Evolutionary conservation across 2,329 filamentous ascomycete species (phyloP), one percentile per base, ranked within the genome.

Genomic region (Colletotrichum melonis): DNA sequence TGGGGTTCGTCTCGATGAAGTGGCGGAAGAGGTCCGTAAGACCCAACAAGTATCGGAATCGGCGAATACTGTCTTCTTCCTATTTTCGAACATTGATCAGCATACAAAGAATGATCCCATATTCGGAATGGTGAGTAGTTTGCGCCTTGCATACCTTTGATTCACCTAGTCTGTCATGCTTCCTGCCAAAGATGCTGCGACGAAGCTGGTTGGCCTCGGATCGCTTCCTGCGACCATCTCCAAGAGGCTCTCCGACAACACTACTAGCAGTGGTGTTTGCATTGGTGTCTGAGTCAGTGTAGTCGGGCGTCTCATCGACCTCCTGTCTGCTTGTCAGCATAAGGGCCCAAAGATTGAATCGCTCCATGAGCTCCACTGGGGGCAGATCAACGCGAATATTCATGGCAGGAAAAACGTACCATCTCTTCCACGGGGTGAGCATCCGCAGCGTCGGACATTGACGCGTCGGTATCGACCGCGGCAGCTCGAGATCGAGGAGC

Each of bases 1-100:
- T 95, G 5, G 95, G 96, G 80, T 98, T 99, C 9, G 95, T 95
- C 81, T 98, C 95, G 84, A 99, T 99, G 83, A 99, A 99, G 84
- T 99, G 97, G 76, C 97, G 95, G 86, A 99, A 99, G 24, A 99
- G 88, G 80, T 99, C 97, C 19, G 97, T 99, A 65, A 99, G 88
- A 30, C 97, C 97, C 16, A 99, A 90, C 1, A 99, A 90, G 82
- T 99, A 99, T 76, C 95, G 92, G 82, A 99, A 99, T 81, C 97
- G 90, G 78, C 96, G 92, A 80, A 98, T 94, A 0, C 95, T 97
- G 80, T 98, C 96, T 87, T 98, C 94, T 86, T 98, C 96, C 94
- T 96, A n/a, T 30, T 46, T 69, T 28, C 2, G 35, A 4, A 24
- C 14, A 4, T 19, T 12, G 9, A 28, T 60, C 30, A 69, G 57